Base-by-base conservation (phyloP, 345 rosid species). In the Atalantia buxifolia region DNA sequence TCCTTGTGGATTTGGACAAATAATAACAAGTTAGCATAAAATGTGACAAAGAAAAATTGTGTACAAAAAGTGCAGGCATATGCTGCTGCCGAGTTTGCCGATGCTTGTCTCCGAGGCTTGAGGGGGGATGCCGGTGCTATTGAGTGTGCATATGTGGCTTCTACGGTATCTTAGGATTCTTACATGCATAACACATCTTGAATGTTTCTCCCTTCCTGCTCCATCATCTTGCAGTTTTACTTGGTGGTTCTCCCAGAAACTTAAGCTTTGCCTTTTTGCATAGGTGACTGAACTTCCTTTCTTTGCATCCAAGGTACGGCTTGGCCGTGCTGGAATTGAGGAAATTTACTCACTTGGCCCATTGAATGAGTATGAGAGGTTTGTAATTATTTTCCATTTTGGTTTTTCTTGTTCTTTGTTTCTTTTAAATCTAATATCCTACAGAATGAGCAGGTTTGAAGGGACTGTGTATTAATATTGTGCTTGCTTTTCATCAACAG, bases 1-100 rank as follows among this genome's bases (percentile, higher is more conserved):
- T 16, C 24, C 72, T 48, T 55, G 55, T n/a, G 53, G 56, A 4
- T 55, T 48, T 66, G 36, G 19, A 35, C 50, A 45, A 18, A 13
- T 9, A 10, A 30, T 30, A 25, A 62, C 18, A 6, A 10, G 10
- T 25, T 45, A n/a, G 78, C 62, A n/a, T 24, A 9, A 6, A 45
- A 75, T 75, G 21, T 75, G 36, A 38, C 40, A 18, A 6, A 1
- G 21, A 48, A 45, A 19, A 27, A 38, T 50, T 45, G 7, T 28
- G 35, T 35, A 31, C 33, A 62, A 53, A 80, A 68, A 76, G 4
- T 83, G 80, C 87, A 96, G 99, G 99, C 99, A 42, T 96, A 90
- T 81, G 97, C 99, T 73, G 97, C 99, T n/a, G 97, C 92, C 71
- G 91, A 96, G 87, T 94, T 96, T 76, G 99, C 99, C 19, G 98